Conservation (phyloP, 129 eudicot genomes). For the Chrysanthemum makinoi region DNA sequence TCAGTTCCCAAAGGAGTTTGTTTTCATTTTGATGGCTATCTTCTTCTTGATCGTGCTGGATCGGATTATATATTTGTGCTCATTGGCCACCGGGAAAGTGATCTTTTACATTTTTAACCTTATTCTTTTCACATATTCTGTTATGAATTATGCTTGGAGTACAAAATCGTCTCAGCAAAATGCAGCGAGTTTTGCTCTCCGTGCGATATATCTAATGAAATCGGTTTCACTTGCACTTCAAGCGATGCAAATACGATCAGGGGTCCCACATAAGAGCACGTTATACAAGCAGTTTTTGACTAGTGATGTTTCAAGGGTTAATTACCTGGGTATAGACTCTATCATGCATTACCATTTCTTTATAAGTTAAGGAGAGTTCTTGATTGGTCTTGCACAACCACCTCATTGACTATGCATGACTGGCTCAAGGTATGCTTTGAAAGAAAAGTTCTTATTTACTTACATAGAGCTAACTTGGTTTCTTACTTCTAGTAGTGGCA, state of each 20-base stretch:
- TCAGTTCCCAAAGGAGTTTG: constrained; percentile 60
- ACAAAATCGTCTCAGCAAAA: constrained; percentile 44
- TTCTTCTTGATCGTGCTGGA: constrained; percentile 52
- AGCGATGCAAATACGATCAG: constrained; percentile 52
- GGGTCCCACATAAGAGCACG: constrained; percentile 54
- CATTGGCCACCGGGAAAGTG: constrained; percentile 54
- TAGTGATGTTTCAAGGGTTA: constrained; percentile 41
- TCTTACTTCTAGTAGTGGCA: background rate
- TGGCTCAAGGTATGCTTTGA: constrained; percentile 46
- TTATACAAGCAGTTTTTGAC: constrained; percentile 53
- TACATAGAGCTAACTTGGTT: background rate
- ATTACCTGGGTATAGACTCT: constrained; percentile 46
- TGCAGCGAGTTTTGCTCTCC: constrained; percentile 51
- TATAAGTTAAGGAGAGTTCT: constrained; percentile 60
- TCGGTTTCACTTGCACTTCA: constrained; percentile 46
- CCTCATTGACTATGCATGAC: constrained; percentile 57
- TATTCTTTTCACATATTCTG: constrained; percentile 40
- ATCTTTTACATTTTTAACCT: constrained; percentile 49
- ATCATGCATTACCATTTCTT: constrained; percentile 50
- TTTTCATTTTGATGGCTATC: constrained; percentile 47
- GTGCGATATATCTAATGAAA: constrained; percentile 46
- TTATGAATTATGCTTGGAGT: constrained; percentile 43
- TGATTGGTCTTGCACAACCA: constrained; percentile 59
- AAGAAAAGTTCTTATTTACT: background rate
- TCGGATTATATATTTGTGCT: constrained; percentile 50